phyloP scores from a whole-genome alignment of 805 yeast genomes.

The Dipodascopsis uninucleata region DNA sequence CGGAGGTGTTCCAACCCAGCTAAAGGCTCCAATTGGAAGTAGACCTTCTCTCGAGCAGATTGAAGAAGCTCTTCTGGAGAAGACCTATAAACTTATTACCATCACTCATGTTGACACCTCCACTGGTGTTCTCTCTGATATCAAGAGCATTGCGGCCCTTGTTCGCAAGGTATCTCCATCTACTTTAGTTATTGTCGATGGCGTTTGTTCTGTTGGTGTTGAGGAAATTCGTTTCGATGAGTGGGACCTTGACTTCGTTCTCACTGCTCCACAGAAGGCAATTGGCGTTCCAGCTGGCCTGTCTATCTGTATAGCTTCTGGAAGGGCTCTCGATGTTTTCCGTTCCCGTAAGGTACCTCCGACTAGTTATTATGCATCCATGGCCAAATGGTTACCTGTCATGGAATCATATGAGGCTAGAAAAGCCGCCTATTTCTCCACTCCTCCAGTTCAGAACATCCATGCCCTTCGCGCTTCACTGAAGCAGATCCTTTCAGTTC shows the following conservation, averaged over 20 bases:
- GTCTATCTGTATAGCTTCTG: constrained; percentile 69
- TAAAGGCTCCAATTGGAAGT: constrained; percentile 72
- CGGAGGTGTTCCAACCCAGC: constrained; percentile 69
- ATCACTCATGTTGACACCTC: constrained; percentile 96
- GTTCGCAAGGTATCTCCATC: constrained; percentile 69
- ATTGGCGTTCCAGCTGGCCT: constrained; percentile 93
- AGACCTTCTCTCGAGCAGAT: constrained; percentile 56
- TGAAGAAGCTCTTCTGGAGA: constrained; percentile 50
- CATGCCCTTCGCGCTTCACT: constrained; percentile 77
- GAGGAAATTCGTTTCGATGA: constrained; percentile 79
- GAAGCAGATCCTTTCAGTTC: constrained; percentile 58
- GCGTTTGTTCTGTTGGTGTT: constrained; percentile 90
- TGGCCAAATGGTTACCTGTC: constrained; percentile 83
- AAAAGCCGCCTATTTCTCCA: constrained; percentile 82
- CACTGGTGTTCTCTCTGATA: constrained; percentile 82
- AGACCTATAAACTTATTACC: constrained; percentile 65
- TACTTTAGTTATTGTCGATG: constrained; percentile 81
- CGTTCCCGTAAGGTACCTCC: constrained; percentile 46
- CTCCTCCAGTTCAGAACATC: constrained; percentile 87
- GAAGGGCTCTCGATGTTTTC: constrained; percentile 68
- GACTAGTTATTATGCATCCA: constrained; percentile 59
- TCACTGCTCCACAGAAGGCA: constrained; percentile 95
- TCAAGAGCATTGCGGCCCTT: constrained; percentile 57
- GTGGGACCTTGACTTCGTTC: constrained; percentile 85
- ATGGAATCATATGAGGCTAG: constrained; percentile 83